A percentile compares a stretch with the other conserved stretches of the same genome.
These are phyloP conservation scores for Nicotiana benthamiana DNA, from an alignment of 257 asterid species.

Conservation along the genomic window DNA sequence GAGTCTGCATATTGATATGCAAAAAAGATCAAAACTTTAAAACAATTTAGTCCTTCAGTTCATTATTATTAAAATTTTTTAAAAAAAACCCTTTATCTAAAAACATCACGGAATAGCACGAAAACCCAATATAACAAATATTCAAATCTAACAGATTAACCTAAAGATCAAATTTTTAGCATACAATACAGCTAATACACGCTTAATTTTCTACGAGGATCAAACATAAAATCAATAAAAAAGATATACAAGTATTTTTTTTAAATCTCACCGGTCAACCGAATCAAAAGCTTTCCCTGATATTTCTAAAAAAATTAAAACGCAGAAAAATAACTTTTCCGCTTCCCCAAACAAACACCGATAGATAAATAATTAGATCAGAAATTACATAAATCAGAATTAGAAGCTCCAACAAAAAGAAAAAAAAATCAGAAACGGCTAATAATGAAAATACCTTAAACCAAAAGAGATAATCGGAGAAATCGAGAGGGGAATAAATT, in stretches of 20 bases:
- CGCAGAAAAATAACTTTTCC: not conserved
- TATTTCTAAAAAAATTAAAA: not conserved
- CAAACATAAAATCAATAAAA: not conserved
- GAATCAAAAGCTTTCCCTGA: not conserved
- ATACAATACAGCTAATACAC: not conserved
- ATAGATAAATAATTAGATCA: not conserved
- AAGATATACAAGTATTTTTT: not conserved
- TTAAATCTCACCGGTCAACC: not conserved
- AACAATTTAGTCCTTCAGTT: not conserved
- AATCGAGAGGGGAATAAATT: not conserved
- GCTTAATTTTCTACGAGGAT: not conserved
- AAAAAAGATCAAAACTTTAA: not conserved
- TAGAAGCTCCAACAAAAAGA: not conserved
- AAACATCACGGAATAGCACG: not conserved
- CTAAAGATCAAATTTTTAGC: not conserved
- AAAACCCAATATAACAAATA: not conserved
- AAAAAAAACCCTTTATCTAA: not conserved
- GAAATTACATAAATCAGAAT: not conserved
- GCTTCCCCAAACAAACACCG: not conserved
- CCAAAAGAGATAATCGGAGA: not conserved
- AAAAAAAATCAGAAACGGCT: not conserved
- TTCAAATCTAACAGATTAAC: not conserved
- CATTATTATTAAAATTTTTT: too few relatives aligned
- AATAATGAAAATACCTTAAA: not conserved
- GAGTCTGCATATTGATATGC: not conserved